Evolutionary conservation across 2,329 filamentous ascomycete genomes (phyloP).

Genomic region (Berkeleyomyces basicola): DNA sequence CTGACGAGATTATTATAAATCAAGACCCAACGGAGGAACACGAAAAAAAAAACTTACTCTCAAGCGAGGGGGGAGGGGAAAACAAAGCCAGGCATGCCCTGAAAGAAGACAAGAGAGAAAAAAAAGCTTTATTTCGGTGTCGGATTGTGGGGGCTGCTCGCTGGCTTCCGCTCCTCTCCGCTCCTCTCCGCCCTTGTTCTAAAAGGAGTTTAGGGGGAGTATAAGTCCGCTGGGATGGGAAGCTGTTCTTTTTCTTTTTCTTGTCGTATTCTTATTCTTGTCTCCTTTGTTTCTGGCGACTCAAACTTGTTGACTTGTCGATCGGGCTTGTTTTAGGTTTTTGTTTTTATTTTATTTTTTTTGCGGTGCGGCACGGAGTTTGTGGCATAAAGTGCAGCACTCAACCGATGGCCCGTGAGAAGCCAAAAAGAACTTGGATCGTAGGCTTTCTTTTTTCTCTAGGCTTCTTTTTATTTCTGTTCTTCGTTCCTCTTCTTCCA

Average conservation of each 20-base stretch:
- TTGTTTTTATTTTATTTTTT: not conserved
- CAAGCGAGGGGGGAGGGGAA: not conserved
- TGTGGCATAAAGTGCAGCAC: not conserved
- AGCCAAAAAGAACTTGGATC: not conserved
- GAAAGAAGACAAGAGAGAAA: not conserved
- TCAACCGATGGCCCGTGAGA: not conserved
- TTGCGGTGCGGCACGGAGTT: not conserved
- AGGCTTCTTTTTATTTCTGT: not conserved
- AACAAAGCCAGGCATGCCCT: not conserved
- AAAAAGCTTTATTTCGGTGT: not conserved
- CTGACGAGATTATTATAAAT: not conserved
- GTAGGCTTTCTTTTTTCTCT: not conserved
- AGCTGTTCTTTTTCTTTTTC: no score
- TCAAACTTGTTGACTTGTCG: no score
- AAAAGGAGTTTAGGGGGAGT: not conserved
- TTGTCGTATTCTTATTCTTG: no score
- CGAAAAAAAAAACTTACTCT: not conserved
- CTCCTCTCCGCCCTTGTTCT: not conserved
- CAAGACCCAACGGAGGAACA: not conserved
- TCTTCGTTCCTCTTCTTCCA: not conserved
- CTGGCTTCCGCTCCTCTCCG: conserved; percentile 2
- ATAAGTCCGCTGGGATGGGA: not conserved
- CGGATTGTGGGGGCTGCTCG: not conserved
- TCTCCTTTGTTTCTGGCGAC: not conserved
- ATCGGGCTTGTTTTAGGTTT: not conserved